Evolutionary conservation across 192 early-diverging fungal species (phyloP).

Genomic region (Globomyces pollinis-pini): DNA sequence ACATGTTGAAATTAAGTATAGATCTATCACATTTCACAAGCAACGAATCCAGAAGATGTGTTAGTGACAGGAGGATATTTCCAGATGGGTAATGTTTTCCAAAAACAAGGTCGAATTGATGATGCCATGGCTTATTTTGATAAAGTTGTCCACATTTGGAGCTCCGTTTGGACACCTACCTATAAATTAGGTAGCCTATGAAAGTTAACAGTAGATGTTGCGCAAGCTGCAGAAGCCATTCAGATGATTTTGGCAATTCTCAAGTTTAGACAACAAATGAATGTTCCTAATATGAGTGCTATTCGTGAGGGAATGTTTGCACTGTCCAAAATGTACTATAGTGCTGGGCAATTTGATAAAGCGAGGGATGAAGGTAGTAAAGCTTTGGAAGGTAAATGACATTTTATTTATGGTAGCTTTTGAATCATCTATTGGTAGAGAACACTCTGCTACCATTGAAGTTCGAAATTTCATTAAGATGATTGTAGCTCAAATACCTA

Average conservation of each 20-base stretch:
- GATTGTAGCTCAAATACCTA: neutral
- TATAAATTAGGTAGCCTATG: neutral
- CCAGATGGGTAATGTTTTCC: conserved; percentile 43
- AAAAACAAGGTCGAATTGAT: conserved; percentile 21
- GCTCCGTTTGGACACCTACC: neutral
- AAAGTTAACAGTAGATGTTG: conserved; percentile 21
- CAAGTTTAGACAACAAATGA: conserved; percentile 14
- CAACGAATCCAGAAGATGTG: neutral
- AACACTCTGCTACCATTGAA: conserved; percentile 38
- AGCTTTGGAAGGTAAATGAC: conserved; percentile 32
- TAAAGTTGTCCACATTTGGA: conserved; percentile 39
- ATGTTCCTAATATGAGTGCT: neutral
- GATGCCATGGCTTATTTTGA: conserved; percentile 33
- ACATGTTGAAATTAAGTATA: conserved; percentile 32
- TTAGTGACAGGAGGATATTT: conserved; percentile 46
- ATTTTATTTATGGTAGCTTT: conserved; percentile 19
- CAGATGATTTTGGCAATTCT: conserved; percentile 38
- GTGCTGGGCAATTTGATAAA: conserved; percentile 17
- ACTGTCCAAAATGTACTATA: conserved; percentile 23
- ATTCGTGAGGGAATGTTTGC: conserved; percentile 17
- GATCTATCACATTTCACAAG: conserved; percentile 34
- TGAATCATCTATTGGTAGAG: conserved; percentile 32
- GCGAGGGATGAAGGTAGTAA: conserved; percentile 29
- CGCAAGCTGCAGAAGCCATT: conserved; percentile 42
- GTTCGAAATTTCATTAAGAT: conserved; percentile 31